Conservation (phyloP, 352 stramenopile genomes). For the Pythium biforme region DNA sequence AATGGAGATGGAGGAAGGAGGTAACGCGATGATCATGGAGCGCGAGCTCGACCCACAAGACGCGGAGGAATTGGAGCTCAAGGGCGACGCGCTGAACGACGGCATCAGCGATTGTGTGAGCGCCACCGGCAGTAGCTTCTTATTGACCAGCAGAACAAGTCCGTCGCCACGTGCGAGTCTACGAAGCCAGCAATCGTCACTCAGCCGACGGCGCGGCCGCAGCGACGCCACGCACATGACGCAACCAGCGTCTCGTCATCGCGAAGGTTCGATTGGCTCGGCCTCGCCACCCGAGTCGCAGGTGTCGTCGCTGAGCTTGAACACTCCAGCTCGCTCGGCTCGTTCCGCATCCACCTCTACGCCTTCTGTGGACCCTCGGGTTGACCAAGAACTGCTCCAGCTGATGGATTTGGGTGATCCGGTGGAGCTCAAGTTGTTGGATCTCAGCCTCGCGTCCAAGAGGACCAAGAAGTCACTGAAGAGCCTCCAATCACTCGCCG, state of each 20-base stretch:
- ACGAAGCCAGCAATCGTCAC: background rate
- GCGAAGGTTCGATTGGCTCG: conserved; percentile 4
- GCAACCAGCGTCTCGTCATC: conserved; percentile 1
- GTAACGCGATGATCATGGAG: background rate
- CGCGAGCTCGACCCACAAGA: background rate
- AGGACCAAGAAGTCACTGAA: conserved; percentile 62
- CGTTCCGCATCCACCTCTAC: conserved; percentile 14
- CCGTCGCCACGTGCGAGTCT: conserved; percentile 19
- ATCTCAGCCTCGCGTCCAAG: conserved; percentile 45
- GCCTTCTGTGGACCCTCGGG: conserved; percentile 15
- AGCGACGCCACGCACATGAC: conserved; percentile 7
- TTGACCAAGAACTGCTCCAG: conserved; percentile 37
- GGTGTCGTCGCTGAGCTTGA: conserved; percentile 3
- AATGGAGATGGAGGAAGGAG: conserved; percentile 1
- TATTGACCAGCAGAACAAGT: conserved; percentile 13
- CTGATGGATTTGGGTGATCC: conserved; percentile 12
- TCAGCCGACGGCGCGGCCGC: conserved; percentile 16
- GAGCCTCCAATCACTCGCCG: conserved; percentile 43
- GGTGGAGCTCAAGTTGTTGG: conserved; percentile 33
- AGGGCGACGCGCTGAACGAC: conserved; percentile 22
- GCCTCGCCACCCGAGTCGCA: conserved; percentile 12
- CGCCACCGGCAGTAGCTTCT: conserved; percentile 9
- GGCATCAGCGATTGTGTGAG: conserved; percentile 1
- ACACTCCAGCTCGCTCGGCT: conserved; percentile 10
- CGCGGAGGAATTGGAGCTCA: conserved; percentile 3